Conservation (phyloP, 192 early-diverging fungal genomes). For the Backusella circina region DNA sequence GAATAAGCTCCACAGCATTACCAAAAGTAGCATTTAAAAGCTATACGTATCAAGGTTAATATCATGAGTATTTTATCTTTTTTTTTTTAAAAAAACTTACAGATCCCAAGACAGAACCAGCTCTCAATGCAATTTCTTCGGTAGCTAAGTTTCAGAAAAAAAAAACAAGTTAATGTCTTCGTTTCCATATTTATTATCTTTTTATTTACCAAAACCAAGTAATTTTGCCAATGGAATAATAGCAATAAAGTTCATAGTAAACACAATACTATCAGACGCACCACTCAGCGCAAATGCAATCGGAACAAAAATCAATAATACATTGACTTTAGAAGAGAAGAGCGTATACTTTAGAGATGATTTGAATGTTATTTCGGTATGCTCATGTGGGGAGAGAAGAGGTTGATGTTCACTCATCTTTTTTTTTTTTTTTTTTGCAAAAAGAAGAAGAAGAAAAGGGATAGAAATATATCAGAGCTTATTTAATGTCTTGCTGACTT, state of each 20-base stretch:
- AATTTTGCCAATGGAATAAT: conserved; percentile 88
- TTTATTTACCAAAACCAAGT: conserved; percentile 27
- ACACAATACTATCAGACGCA: conserved; percentile 66
- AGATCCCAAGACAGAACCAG: conserved; percentile 30
- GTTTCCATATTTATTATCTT: no score
- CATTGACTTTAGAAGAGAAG: conserved; percentile 62
- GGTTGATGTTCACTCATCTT: conserved; percentile 12
- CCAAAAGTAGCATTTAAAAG: conserved; percentile 40
- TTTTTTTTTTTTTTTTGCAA: no score
- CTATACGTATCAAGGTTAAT: not conserved
- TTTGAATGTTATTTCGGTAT: conserved; percentile 22
- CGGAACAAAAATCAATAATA: conserved; percentile 73
- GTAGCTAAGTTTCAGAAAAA: conserved; percentile 58
- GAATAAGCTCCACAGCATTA: conserved; percentile 88
- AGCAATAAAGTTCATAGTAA: conserved; percentile 87
- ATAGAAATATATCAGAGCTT: no score
- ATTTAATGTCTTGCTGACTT: no score
- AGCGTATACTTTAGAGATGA: conserved; percentile 46
- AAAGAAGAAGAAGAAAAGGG: no score
- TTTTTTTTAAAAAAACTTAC: no score
- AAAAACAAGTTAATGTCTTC: no score
- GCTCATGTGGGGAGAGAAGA: not conserved
- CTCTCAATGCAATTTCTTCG: conserved; percentile 62
- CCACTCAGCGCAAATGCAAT: conserved; percentile 66
- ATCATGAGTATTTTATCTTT: no score